Evolutionary conservation across 192 early-diverging fungal species (phyloP), one percentile per base, ranked within the genome.

Genomic region (Glomus cerebriforme): DNA sequence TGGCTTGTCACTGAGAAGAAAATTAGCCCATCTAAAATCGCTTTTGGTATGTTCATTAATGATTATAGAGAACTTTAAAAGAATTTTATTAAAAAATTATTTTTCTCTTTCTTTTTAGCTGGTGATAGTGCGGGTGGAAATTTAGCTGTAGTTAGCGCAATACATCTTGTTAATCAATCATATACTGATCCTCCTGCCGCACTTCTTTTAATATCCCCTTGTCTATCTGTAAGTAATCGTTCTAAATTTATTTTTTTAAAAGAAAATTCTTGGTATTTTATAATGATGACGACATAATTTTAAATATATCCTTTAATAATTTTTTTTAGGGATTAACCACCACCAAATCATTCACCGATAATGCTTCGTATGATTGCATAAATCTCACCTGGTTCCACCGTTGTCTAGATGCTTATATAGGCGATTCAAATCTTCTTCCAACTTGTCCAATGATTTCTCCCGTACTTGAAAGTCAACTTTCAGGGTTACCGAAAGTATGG

Each of bases 101-200:
- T 49, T 68, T 22, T 39, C 19, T 37, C 12, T 68, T 39, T 26
- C 17, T 71, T 69, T 39, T 54, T 78, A 58, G 77, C 43, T 43
- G 77, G 77, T 69, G 77, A 78, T 58, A 78, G 77, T 49, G 66
- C 65, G 5, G 77, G 77, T 31, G 77, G 45, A 69, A 78, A 78
- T 59, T 29, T 69, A 5, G 39, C 49, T 37, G 1, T 31, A 34
- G 10, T 35, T 24, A 19, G 45, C 7, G 31, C 77, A 7, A 31
- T 78, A 31, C n/a, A 70, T 13, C 29, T 78, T 35, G 7, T 78
- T 1, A 26, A 54, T 5, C 9, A 69, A 29, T 49, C 17, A 15
- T 35, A 8, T 19, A 17, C 1, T 13, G 24, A 39, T 22, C 66
- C 66, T 31, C 65, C 47, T 6, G 49, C 66, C 10, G 19, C 65